phyloP scores from a whole-genome alignment of 768 basidiomycete genomes.

The Amanita pseudoporphyria region DNA sequence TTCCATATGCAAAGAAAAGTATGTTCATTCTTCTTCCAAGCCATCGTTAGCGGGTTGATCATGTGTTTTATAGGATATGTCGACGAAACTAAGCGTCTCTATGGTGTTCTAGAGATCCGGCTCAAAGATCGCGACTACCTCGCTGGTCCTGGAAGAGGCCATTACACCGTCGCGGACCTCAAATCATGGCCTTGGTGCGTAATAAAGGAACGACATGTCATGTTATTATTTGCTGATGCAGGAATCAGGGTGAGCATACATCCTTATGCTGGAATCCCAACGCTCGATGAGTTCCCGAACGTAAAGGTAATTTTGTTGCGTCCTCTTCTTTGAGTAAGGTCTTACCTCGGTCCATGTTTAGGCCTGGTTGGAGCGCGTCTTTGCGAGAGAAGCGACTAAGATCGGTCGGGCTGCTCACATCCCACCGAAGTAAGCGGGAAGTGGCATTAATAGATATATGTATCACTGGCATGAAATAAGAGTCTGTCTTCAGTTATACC shows the following conservation, averaged over 20 bases:
- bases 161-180: conserved; percentile 62
- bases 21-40: background rate
- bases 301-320: conserved; percentile 25
- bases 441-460: background rate
- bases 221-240: background rate
- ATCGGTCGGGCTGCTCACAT: background rate
- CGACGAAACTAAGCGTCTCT: conserved; percentile 80
- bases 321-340: background rate
- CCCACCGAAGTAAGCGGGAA: background rate
- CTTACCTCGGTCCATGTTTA: background rate
- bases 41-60: background rate
- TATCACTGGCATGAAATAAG: no score
- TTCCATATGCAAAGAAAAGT: conserved; percentile 39
- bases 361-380: background rate
- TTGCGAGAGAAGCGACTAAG: background rate
- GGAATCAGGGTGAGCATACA: no score
- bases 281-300: conserved; percentile 53
- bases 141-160: conserved; percentile 63
- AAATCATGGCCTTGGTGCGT: conserved; percentile 47
- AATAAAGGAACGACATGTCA: no score
- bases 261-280: conserved; percentile 17
- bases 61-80: conserved; percentile 41
- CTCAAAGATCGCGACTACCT: conserved; percentile 71
- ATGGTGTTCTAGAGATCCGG: conserved; percentile 70
- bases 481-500: no score